These are phyloP conservation scores for Hysterium pulicare DNA, from an alignment of 2,329 filamentous ascomycete genomes.

Conservation along the genomic window DNA sequence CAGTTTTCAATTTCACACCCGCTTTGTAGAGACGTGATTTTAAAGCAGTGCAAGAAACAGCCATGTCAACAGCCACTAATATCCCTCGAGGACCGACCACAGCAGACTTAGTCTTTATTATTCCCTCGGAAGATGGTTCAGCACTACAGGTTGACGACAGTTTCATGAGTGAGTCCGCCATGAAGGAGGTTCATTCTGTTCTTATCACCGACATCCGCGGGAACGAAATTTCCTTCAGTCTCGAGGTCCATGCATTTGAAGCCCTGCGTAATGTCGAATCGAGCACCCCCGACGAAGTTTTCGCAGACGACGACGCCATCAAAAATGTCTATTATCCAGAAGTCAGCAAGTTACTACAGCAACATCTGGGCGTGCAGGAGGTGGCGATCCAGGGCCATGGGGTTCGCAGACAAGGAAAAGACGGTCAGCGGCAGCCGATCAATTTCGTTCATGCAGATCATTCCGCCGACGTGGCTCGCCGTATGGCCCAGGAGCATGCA, in stretches of 20 bases:
- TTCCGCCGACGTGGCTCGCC: slow-evolving; percentile 61
- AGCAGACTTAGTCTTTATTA: slow-evolving; percentile 64
- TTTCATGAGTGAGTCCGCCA: slow-evolving; percentile 62
- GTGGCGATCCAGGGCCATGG: slow-evolving; percentile 86
- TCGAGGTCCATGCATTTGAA: slow-evolving; percentile 74
- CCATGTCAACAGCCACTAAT: too few relatives aligned
- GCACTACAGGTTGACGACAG: slow-evolving; percentile 58
- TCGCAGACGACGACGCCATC: slow-evolving; percentile 68
- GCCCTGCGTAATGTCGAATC: slow-evolving; percentile 58
- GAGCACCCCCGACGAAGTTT: slow-evolving; percentile 49
- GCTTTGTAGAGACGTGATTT: too few relatives aligned
- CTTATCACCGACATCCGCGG: slow-evolving; percentile 71
- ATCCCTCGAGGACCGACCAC: slow-evolving; percentile 60
- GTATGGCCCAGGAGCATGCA: slow-evolving; percentile 67
- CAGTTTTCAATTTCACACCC: too few relatives aligned
- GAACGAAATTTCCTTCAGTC: slow-evolving; percentile 60
- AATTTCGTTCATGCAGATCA: slow-evolving; percentile 79
- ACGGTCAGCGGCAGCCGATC: slow-evolving; percentile 64
- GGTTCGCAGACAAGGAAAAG: slow-evolving; percentile 63
- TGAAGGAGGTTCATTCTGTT: slow-evolving; percentile 45
- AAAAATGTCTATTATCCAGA: slow-evolving; percentile 77
- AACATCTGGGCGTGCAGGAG: slow-evolving; percentile 63
- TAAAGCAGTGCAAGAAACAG: too few relatives aligned
- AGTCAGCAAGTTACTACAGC: slow-evolving; percentile 64
- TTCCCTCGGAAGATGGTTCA: slow-evolving; percentile 57